phyloP scores from a whole-genome alignment of 768 basidiomycete species.

The Mycena epipterygia region DNA sequence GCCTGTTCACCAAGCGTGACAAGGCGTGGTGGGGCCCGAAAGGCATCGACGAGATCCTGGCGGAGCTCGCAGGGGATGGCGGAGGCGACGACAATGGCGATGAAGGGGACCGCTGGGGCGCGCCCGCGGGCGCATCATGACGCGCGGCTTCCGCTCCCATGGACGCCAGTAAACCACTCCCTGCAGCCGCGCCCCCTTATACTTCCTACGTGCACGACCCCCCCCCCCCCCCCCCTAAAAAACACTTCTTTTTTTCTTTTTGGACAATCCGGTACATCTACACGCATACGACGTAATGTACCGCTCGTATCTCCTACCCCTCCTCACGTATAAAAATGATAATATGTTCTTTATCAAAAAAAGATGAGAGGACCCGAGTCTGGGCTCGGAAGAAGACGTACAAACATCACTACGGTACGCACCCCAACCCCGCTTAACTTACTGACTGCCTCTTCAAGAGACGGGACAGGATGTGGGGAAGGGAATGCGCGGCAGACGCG shows the following conservation, averaged over 20 bases:
- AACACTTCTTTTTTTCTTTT: neutral
- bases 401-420: neutral
- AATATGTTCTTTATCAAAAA: neutral
- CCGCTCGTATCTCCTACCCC: neutral
- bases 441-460: neutral
- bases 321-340: neutral
- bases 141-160: neutral
- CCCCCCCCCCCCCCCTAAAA: too few species aligned
- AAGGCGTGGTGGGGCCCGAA: slow-evolving; percentile 9
- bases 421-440: neutral
- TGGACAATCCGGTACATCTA: neutral
- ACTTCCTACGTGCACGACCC: too few species aligned
- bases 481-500: neutral
- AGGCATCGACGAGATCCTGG: neutral
- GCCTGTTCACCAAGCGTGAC: slow-evolving; percentile 7
- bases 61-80: neutral
- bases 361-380: slow-evolving; percentile 4
- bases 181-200: too few species aligned
- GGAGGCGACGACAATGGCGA: neutral
- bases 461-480: neutral
- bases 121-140: neutral
- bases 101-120: neutral
- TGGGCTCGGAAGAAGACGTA: slow-evolving; percentile 22
- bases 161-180: neutral
- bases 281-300: neutral